Evolutionary conservation across 2,329 filamentous ascomycete genomes (phyloP).

Genomic region (Fusarium metavorans): DNA sequence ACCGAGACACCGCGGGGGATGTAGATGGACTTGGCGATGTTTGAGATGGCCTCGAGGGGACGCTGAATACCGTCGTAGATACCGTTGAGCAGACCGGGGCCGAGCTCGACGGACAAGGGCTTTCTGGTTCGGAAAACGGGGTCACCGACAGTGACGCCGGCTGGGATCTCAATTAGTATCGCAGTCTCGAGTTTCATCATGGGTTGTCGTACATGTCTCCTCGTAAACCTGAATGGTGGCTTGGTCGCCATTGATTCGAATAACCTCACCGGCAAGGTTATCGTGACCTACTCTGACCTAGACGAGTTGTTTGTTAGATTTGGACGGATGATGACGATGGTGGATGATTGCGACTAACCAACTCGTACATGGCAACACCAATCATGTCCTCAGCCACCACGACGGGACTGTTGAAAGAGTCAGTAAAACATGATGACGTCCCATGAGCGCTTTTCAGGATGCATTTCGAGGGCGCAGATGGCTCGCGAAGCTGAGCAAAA

Average conservation of each 20-base stretch:
- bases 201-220: conserved; percentile 81
- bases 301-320: conserved; percentile 23
- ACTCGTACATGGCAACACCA: conserved; percentile 99
- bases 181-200: conserved; percentile 5
- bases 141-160: conserved; percentile 95
- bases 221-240: conserved; percentile 99
- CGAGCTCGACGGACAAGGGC: conserved; percentile 96
- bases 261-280: conserved; percentile 94
- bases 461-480: conserved; percentile 7
- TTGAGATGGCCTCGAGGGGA: conserved; percentile 86
- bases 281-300: conserved; percentile 94
- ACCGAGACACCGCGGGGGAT: conserved; percentile 94
- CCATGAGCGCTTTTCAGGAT: conserved; percentile 6
- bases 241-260: conserved; percentile 95
- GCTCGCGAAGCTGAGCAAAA: conserved; percentile 2
- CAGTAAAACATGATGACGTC: conserved; percentile 42
- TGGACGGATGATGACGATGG: conserved; percentile 2
- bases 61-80: conserved; percentile 99
- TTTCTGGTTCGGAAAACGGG: conserved; percentile 92
- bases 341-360: conserved; percentile 68
- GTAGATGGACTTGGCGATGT: conserved; percentile 88
- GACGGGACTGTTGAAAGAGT: conserved; percentile 75
- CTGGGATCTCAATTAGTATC: conserved; percentile 58
- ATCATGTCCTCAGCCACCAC: conserved; percentile 98
- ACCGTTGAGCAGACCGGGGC: conserved; percentile 96